Evolutionary conservation across 768 basidiomycete genomes (phyloP).

Genomic region (Leucocoprinus leucothites): DNA sequence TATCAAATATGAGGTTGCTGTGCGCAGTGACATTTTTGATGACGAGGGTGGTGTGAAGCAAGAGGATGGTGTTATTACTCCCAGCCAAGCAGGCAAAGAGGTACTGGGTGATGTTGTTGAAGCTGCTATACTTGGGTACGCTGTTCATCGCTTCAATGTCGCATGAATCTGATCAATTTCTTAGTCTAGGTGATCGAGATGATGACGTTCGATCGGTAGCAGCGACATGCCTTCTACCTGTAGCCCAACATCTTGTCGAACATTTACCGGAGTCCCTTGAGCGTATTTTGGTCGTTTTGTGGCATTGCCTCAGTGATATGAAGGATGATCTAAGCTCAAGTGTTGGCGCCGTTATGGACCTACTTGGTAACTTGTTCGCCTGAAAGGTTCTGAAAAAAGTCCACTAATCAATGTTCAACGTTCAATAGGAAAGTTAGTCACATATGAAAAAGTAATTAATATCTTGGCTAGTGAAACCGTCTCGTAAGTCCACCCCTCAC

Average conservation of each 20-base stretch:
- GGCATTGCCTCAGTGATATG: slow-evolving; percentile 88
- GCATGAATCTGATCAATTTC: slow-evolving; percentile 4
- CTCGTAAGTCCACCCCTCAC: slow-evolving; percentile 63
- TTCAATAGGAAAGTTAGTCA: slow-evolving; percentile 79
- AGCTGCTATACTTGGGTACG: slow-evolving; percentile 88
- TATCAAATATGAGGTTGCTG: slow-evolving; percentile 97
- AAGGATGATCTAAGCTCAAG: slow-evolving; percentile 97
- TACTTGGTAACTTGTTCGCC: slow-evolving; percentile 60
- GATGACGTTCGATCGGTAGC: slow-evolving; percentile 97
- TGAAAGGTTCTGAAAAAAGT: not conserved
- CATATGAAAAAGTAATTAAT: slow-evolving; percentile 72
- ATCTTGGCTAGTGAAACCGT: slow-evolving; percentile 66
- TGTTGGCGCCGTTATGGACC: slow-evolving; percentile 95
- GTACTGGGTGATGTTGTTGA: slow-evolving; percentile 83
- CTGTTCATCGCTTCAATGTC: slow-evolving; percentile 12
- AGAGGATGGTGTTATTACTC: slow-evolving; percentile 32
- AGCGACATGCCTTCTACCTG: slow-evolving; percentile 85
- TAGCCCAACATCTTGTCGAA: slow-evolving; percentile 78
- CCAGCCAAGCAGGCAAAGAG: slow-evolving; percentile 41
- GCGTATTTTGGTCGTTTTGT: slow-evolving; percentile 78
- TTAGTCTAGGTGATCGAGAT: slow-evolving; percentile 82
- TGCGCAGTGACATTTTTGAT: slow-evolving; percentile 79
- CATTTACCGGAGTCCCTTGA: slow-evolving; percentile 70
- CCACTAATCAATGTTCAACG: slow-evolving; percentile 6
- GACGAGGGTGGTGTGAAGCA: slow-evolving; percentile 25